These are phyloP conservation scores for Populus euphratica DNA, from an alignment of 345 rosid genomes.

Conservation along the genomic window DNA sequence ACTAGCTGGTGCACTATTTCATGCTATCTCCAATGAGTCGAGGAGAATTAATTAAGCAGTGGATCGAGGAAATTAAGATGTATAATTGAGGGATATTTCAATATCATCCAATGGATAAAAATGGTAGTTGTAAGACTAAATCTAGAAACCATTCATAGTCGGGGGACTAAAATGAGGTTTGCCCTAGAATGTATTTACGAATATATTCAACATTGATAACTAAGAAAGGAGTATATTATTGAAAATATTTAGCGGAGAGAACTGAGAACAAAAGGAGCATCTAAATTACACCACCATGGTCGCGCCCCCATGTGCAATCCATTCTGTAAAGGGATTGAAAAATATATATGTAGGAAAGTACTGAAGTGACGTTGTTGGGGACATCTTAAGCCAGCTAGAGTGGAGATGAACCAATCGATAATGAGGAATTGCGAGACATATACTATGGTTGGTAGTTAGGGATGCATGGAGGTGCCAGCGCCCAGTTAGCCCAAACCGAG, in stretches of 20 bases:
- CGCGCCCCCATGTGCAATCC: constrained; percentile 87
- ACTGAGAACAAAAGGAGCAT: constrained; percentile 58
- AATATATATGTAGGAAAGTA: constrained; percentile 24
- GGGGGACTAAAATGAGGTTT: too few relatives aligned
- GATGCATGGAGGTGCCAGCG: constrained; percentile 41
- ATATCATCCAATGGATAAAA: too few relatives aligned
- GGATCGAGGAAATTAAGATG: too few relatives aligned
- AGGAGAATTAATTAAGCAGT: too few relatives aligned
- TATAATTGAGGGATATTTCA: too few relatives aligned
- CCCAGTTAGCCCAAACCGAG: constrained; percentile 26
- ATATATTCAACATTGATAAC: too few relatives aligned
- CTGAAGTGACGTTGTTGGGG: constrained; percentile 59
- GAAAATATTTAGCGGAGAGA: background rate
- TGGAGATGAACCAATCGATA: constrained; percentile 21
- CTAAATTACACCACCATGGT: constrained; percentile 55
- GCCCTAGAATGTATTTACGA: too few relatives aligned
- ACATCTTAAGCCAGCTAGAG: constrained; percentile 23
- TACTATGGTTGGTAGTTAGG: constrained; percentile 76
- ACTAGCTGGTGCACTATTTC: too few relatives aligned
- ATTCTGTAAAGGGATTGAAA: constrained; percentile 64
- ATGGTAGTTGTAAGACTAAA: too few relatives aligned
- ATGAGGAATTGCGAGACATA: constrained; percentile 34
- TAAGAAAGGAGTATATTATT: too few relatives aligned
- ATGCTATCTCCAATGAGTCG: too few relatives aligned
- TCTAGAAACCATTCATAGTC: too few relatives aligned